A percentile compares a stretch with the other conserved stretches of the same genome.
Evolutionary conservation across 2,329 filamentous ascomycete genomes (phyloP).

Genomic region (Xylaria sp.): DNA sequence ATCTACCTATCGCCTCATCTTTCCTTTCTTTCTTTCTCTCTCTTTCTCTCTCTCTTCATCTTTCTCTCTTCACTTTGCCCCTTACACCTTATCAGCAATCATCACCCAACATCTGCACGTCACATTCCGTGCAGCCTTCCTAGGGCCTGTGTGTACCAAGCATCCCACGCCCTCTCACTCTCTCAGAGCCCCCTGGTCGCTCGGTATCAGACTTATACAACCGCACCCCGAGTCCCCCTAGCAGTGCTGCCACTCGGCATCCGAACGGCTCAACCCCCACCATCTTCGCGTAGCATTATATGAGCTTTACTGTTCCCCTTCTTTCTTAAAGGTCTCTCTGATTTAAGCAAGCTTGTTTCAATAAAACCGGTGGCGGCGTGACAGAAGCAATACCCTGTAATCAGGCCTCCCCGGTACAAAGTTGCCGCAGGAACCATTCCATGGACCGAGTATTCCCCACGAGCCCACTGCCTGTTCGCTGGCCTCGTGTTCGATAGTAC

Average conservation of each 20-base stretch:
- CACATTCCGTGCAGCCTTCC: conserved; percentile 33
- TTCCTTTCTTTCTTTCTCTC: conserved; percentile 11
- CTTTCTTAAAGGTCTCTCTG: conserved; percentile 9
- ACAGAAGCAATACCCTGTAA: conserved; percentile 32
- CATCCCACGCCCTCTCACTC: conserved; percentile 31
- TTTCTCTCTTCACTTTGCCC: conserved; percentile 17
- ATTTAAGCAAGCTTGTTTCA: conserved; percentile 14
- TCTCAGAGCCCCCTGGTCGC: conserved; percentile 32
- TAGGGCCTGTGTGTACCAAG: conserved; percentile 20
- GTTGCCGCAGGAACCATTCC: conserved; percentile 43
- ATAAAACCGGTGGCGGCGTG: conserved; percentile 29
- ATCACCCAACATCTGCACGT: conserved; percentile 36
- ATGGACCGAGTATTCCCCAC: conserved; percentile 48
- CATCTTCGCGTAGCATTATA: conserved; percentile 28
- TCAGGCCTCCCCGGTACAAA: conserved; percentile 34
- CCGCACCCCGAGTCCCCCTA: conserved; percentile 25
- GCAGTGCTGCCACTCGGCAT: conserved; percentile 26
- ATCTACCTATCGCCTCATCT: conserved; percentile 17
- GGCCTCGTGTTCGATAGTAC: conserved; percentile 47
- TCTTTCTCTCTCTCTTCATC: neutral
- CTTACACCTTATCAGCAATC: conserved; percentile 26
- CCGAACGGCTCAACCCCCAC: conserved; percentile 19
- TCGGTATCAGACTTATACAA: conserved; percentile 32
- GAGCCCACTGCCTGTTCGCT: conserved; percentile 41
- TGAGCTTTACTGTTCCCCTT: conserved; percentile 26